A percentile compares a stretch with the other conserved stretches of the same genome.
phyloP scores from a whole-genome alignment of 2,329 filamentous ascomycete species.

The Dactylellina leptospora region DNA sequence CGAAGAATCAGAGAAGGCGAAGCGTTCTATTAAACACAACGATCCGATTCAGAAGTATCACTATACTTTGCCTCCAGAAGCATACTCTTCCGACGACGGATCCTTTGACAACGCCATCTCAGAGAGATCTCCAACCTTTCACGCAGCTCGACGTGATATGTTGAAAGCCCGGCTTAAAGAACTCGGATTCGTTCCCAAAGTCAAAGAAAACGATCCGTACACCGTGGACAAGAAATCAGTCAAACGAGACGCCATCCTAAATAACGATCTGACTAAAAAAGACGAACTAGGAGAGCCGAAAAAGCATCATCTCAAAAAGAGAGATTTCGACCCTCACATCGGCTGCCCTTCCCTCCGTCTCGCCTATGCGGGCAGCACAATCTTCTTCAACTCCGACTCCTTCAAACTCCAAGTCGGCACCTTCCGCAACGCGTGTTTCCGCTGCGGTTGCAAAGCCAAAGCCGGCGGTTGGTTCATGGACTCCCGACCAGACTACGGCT shows the following conservation, averaged over 20 bases:
- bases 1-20: not conserved
- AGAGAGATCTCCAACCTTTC: not conserved
- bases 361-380: slow-evolving; percentile 16
- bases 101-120: slow-evolving; percentile 38
- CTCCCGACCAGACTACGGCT: not conserved
- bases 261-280: not conserved
- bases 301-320: slow-evolving; percentile 4
- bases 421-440: slow-evolving; percentile 27
- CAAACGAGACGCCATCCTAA: not conserved
- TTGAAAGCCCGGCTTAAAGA: slow-evolving; percentile 19
- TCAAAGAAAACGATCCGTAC: not conserved
- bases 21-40: slow-evolving; percentile 21
- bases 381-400: slow-evolving; percentile 19
- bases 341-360: slow-evolving; percentile 30
- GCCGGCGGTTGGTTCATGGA: slow-evolving; percentile 15
- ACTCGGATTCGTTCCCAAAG: slow-evolving; percentile 22
- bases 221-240: not conserved
- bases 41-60: slow-evolving; percentile 27
- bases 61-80: slow-evolving; percentile 20
- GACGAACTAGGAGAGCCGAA: not conserved
- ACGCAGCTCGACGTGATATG: not conserved
- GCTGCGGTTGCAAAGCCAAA: slow-evolving; percentile 18
- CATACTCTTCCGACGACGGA: slow-evolving; percentile 44
- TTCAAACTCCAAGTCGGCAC: slow-evolving; percentile 1
- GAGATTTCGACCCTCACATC: slow-evolving; percentile 24